Evolutionary conservation across 768 basidiomycete genomes (phyloP).

Genomic region (Austroboletus eburneus): DNA sequence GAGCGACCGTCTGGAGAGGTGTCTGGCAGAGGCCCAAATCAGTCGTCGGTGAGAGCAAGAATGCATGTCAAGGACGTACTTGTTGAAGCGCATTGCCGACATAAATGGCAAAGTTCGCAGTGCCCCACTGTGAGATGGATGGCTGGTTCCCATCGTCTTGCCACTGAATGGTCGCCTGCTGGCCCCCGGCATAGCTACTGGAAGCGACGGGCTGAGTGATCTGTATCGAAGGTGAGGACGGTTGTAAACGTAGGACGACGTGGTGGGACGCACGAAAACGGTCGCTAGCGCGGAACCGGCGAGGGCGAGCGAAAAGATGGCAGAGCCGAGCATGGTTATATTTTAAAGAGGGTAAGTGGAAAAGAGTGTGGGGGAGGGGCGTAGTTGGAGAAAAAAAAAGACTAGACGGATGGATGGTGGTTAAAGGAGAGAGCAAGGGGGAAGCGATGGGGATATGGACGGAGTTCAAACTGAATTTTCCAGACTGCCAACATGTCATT

Average conservation of each 20-base stretch:
- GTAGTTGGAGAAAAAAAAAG: conserved; percentile 3
- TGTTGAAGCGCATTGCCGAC: conserved; percentile 59
- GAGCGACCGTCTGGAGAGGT: conserved; percentile 47
- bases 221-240: conserved; percentile 31
- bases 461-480: conserved; percentile 33
- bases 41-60: background rate
- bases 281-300: conserved; percentile 51
- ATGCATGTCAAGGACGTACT: conserved; percentile 34
- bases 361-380: conserved; percentile 26
- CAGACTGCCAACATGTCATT: too few species aligned
- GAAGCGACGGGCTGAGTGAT: conserved; percentile 51
- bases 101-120: conserved; percentile 53
- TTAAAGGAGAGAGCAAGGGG: background rate
- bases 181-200: conserved; percentile 47
- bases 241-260: conserved; percentile 18
- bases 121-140: conserved; percentile 47
- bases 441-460: conserved; percentile 11
- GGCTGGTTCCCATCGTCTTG: conserved; percentile 50
- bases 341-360: conserved; percentile 19
- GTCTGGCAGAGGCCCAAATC: conserved; percentile 37
- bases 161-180: conserved; percentile 52
- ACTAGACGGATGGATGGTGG: background rate
- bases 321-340: conserved; percentile 46
- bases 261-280: conserved; percentile 46
- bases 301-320: conserved; percentile 46